Conservation (phyloP, 371 early-diverging fungal genomes). For the Cladochytrium tenue region DNA sequence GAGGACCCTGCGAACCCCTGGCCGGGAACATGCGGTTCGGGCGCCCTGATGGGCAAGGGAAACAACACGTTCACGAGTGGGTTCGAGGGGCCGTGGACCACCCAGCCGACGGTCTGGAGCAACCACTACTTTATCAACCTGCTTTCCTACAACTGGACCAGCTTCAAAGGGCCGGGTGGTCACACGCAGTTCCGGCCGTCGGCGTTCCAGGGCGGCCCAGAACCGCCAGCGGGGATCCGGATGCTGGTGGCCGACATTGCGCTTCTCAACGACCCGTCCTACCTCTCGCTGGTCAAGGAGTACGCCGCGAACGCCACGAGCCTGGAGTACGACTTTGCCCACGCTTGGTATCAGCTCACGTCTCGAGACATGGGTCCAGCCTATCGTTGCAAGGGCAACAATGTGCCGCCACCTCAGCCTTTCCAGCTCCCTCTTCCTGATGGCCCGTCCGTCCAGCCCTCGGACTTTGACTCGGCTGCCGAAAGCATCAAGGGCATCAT, state of each 20-base stretch:
- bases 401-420: slow-evolving; percentile 24
- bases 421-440: slow-evolving; percentile 29
- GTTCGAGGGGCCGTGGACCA: slow-evolving; percentile 68
- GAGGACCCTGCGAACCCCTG: slow-evolving; percentile 11
- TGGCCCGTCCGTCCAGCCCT: slow-evolving; percentile 2
- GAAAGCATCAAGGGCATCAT: slow-evolving; percentile 2
- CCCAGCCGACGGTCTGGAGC: slow-evolving; percentile 77
- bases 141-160: slow-evolving; percentile 32
- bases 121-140: slow-evolving; percentile 74
- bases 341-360: slow-evolving; percentile 29
- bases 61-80: slow-evolving; percentile 30
- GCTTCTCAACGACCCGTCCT: slow-evolving; percentile 21
- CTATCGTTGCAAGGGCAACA: slow-evolving; percentile 14
- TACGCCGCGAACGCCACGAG: slow-evolving; percentile 9
- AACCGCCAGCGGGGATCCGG: slow-evolving; percentile 9
- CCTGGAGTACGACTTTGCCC: slow-evolving; percentile 24
- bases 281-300: slow-evolving; percentile 12
- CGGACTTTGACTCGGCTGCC: slow-evolving; percentile 7
- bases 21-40: slow-evolving; percentile 23
- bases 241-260: slow-evolving; percentile 36
- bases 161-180: slow-evolving; percentile 24
- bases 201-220: background rate
- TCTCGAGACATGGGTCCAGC: slow-evolving; percentile 31
- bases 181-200: slow-evolving; percentile 27
- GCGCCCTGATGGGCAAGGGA: slow-evolving; percentile 25